phyloP scores from a whole-genome alignment of 2,329 filamentous ascomycete species.

The Cucurbitaria berberidis region DNA sequence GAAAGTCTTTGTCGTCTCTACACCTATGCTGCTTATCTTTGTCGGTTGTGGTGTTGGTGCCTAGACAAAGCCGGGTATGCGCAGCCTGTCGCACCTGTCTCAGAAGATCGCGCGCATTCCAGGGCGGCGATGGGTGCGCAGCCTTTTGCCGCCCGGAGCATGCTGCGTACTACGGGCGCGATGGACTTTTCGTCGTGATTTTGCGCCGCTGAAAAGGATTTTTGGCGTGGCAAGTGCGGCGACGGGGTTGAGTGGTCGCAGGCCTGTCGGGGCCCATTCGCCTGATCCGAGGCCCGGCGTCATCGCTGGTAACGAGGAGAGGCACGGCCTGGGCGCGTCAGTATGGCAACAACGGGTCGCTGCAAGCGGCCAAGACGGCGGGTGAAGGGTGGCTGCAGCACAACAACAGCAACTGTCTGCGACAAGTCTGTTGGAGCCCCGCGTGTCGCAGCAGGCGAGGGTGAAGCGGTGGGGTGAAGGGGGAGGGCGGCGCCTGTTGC shows the following conservation, averaged over 20 bases:
- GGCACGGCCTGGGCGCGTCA: conserved; percentile 12
- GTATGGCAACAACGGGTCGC: conserved; percentile 7
- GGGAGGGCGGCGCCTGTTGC: conserved; percentile 20
- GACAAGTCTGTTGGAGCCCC: conserved; percentile 1
- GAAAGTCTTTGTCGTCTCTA: conserved; percentile 7
- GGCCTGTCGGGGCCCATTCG: conserved; percentile 14
- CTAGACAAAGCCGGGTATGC: conserved; percentile 18
- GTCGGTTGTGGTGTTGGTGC: conserved; percentile 15
- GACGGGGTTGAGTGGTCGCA: conserved; percentile 31
- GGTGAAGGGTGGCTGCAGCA: not conserved
- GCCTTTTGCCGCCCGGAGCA: not conserved
- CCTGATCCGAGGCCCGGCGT: conserved; percentile 29
- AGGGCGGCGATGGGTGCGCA: conserved; percentile 19
- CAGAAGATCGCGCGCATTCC: conserved; percentile 25
- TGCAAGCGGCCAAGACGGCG: not conserved
- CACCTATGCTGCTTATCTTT: conserved; percentile 6
- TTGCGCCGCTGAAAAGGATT: conserved; percentile 12
- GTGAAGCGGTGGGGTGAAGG: conserved; percentile 18
- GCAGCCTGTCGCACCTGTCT: conserved; percentile 28
- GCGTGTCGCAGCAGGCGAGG: conserved; percentile 16
- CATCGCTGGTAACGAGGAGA: conserved; percentile 23
- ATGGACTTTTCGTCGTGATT: conserved; percentile 6
- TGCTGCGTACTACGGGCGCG: conserved; percentile 5
- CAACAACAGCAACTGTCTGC: not conserved
- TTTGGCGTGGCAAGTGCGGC: conserved; percentile 27